These are phyloP conservation scores for Paecilomyces sp. DNA, from an alignment of 2,329 filamentous ascomycete species.

Conservation along the genomic window DNA sequence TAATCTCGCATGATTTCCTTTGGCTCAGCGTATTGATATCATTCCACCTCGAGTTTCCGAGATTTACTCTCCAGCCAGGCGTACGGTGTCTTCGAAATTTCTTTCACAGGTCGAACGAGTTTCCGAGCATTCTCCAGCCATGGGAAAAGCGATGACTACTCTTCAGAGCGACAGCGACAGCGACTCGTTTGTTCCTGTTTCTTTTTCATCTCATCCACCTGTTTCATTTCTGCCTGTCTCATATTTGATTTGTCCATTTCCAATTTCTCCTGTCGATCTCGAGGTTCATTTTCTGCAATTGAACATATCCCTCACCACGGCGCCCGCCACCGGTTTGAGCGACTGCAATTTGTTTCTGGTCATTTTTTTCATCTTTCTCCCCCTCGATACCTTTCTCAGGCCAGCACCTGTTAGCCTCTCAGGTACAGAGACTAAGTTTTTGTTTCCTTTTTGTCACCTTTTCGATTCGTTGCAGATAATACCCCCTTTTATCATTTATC, in stretches of 20 bases:
- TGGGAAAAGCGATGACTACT: neutral
- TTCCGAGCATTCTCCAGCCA: neutral
- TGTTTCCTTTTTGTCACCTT: neutral
- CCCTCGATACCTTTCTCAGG: neutral
- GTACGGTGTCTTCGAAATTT: constrained; percentile 6
- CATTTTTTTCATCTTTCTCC: neutral
- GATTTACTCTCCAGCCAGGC: constrained; percentile 4
- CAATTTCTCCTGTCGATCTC: neutral
- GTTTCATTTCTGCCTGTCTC: neutral
- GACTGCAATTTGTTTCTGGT: constrained; percentile 1
- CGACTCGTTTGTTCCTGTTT: neutral
- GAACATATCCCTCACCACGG: neutral
- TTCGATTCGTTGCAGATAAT: neutral
- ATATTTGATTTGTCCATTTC: neutral
- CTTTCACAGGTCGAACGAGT: neutral
- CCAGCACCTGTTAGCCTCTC: neutral
- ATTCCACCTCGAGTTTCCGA: neutral
- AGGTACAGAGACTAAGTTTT: neutral
- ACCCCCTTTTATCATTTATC: constrained; percentile 8
- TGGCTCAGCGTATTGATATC: neutral
- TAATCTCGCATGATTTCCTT: neutral
- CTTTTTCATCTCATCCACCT: neutral
- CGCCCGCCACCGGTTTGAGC: constrained; percentile 5
- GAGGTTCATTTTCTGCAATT: neutral
- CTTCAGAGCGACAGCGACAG: neutral